These are phyloP conservation scores for Pichia insulana DNA, from an alignment of 805 yeast genomes.

Conservation along the genomic window DNA sequence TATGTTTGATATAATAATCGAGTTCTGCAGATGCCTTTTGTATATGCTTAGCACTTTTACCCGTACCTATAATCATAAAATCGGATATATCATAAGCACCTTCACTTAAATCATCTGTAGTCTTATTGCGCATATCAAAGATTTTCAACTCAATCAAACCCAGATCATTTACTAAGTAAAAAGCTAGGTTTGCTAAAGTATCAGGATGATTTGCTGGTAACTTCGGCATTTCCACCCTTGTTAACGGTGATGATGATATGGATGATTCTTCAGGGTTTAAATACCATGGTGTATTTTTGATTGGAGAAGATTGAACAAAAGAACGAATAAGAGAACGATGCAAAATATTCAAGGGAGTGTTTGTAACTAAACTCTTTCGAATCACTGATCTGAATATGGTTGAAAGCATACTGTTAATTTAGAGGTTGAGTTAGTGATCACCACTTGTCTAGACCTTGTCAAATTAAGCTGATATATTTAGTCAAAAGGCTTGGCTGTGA, in stretches of 20 bases:
- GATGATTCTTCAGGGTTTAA: slow-evolving; percentile 27
- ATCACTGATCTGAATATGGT: too few relatives aligned
- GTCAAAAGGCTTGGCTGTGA: too few relatives aligned
- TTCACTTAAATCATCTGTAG: slow-evolving; percentile 13
- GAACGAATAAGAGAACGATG: not conserved
- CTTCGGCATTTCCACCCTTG: slow-evolving; percentile 36
- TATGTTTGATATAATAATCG: slow-evolving; percentile 47
- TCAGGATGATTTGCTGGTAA: slow-evolving; percentile 55
- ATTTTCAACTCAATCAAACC: slow-evolving; percentile 58
- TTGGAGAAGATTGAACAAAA: not conserved
- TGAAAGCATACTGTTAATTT: too few relatives aligned
- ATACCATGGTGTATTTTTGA: slow-evolving; percentile 24
- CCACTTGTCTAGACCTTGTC: too few relatives aligned
- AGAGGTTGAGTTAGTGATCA: too few relatives aligned
- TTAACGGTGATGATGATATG: slow-evolving; percentile 16
- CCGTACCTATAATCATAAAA: slow-evolving; percentile 60
- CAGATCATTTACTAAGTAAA: slow-evolving; percentile 45
- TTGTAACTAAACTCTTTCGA: not conserved
- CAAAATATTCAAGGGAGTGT: not conserved
- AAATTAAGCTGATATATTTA: too few relatives aligned
- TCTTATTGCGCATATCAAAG: slow-evolving; percentile 48
- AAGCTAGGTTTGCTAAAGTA: slow-evolving; percentile 36
- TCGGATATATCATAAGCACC: slow-evolving; percentile 32
- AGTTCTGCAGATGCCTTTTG: slow-evolving; percentile 60
- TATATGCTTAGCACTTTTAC: slow-evolving; percentile 69